Percentiles rank a stretch among this genome's conserved stretches.
Evolutionary conservation across 257 asterid genomes (phyloP).

Genomic region (Phtheirospermum japonicum): DNA sequence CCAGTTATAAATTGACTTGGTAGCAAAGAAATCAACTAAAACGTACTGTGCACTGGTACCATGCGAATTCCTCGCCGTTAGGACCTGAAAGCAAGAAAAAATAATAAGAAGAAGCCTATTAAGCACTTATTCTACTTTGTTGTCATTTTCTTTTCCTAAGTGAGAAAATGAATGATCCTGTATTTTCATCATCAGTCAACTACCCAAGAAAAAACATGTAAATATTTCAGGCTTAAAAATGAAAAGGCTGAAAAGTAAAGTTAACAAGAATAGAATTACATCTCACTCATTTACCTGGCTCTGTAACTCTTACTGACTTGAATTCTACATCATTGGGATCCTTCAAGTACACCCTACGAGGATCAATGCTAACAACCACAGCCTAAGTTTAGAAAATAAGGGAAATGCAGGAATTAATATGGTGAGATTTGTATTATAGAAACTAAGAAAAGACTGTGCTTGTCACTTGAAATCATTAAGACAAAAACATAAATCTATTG

Average conservation of each 20-base stretch:
- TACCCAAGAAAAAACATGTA: conserved; percentile 1
- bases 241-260: conserved; percentile 1
- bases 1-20: background rate
- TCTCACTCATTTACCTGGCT: conserved; percentile 58
- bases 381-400: conserved; percentile 53
- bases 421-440: conserved; percentile 7
- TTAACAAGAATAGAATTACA: background rate
- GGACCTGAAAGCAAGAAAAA: conserved; percentile 58
- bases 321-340: conserved; percentile 68
- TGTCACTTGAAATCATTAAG: background rate
- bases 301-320: conserved; percentile 60
- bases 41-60: conserved; percentile 92
- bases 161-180: conserved; percentile 1
- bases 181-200: background rate
- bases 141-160: background rate
- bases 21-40: conserved; percentile 12
- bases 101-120: background rate
- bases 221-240: background rate
- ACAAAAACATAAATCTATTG: conserved; percentile 9
- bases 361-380: conserved; percentile 97
- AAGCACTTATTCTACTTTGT: background rate
- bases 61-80: conserved; percentile 71
- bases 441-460: background rate
- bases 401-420: background rate
- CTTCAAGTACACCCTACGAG: conserved; percentile 75